Evolutionary conservation across 441 rosid genomes (phyloP).

Genomic region (Erodium texanum): DNA sequence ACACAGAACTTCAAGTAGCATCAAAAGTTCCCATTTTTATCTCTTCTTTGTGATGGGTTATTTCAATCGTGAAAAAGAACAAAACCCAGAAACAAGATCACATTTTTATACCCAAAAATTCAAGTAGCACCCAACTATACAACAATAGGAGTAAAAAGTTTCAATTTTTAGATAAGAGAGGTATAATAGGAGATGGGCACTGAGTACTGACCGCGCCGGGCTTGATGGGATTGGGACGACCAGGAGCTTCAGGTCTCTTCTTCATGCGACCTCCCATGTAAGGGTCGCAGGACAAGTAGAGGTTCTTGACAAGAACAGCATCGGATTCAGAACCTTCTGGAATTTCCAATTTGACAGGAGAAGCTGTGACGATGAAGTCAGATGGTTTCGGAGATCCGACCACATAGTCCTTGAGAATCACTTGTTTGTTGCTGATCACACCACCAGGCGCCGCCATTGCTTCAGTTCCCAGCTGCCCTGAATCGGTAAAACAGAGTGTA

Average conservation of each 20-base stretch:
- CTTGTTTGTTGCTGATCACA: slow-evolving; percentile 34
- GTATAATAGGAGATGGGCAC: not conserved
- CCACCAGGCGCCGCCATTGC: too few species aligned
- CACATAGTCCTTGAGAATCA: slow-evolving; percentile 23
- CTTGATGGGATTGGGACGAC: not conserved
- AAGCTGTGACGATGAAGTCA: slow-evolving; percentile 22
- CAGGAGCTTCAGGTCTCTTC: not conserved
- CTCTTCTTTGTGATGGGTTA: too few species aligned
- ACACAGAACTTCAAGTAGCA: too few species aligned
- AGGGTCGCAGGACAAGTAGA: slow-evolving; percentile 47
- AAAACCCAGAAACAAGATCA: not conserved
- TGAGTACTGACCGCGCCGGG: not conserved
- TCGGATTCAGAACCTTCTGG: slow-evolving; percentile 20
- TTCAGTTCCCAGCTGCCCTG: too few species aligned
- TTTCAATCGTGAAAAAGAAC: too few species aligned
- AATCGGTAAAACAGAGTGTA: too few species aligned
- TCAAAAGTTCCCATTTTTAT: too few species aligned
- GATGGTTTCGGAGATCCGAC: slow-evolving; percentile 28
- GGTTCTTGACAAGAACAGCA: slow-evolving; percentile 34
- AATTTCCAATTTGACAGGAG: slow-evolving; percentile 18
- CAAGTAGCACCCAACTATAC: too few species aligned
- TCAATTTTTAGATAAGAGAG: too few species aligned
- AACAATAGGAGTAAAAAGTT: too few species aligned
- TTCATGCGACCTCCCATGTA: slow-evolving; percentile 24
- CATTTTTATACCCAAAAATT: not conserved